phyloP scores from a whole-genome alignment of 371 early-diverging fungal species.

The Globomyces sp. region DNA sequence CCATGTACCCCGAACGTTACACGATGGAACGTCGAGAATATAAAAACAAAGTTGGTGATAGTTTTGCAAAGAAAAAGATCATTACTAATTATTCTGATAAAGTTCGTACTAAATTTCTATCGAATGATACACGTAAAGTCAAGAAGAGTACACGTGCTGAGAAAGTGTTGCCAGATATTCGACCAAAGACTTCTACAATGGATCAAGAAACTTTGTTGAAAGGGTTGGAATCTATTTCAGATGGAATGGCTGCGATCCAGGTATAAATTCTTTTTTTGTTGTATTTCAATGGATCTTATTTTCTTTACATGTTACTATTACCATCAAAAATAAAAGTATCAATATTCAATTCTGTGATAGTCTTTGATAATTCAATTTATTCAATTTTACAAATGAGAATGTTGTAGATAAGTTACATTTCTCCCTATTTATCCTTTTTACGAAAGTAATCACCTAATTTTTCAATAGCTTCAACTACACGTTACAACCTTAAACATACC shows the following conservation, averaged over 20 bases:
- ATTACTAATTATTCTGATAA: no score
- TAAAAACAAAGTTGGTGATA: background rate
- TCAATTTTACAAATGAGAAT: conserved; percentile 2
- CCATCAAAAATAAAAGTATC: no score
- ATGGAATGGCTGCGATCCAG: no score
- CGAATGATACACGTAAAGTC: no score
- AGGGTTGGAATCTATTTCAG: background rate
- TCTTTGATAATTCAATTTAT: no score
- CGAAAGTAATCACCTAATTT: conserved; percentile 51
- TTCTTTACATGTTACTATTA: no score
- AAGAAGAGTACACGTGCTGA: background rate
- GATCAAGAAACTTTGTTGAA: conserved; percentile 1
- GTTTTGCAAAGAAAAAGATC: no score
- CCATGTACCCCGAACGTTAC: conserved; percentile 41
- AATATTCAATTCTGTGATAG: no score
- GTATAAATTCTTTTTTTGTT: no score
- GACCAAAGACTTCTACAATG: conserved; percentile 2
- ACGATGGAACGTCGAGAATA: conserved; percentile 18
- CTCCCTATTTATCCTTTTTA: conserved; percentile 43
- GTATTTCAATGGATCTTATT: no score
- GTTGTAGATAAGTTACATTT: background rate
- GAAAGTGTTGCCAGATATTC: conserved; percentile 7
- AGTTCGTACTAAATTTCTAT: no score
- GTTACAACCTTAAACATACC: conserved; percentile 4
- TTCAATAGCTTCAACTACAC: conserved; percentile 44